Evolutionary conservation across 148 eudicot genomes (phyloP).

Genomic region (Vaccinium myrtillus): DNA sequence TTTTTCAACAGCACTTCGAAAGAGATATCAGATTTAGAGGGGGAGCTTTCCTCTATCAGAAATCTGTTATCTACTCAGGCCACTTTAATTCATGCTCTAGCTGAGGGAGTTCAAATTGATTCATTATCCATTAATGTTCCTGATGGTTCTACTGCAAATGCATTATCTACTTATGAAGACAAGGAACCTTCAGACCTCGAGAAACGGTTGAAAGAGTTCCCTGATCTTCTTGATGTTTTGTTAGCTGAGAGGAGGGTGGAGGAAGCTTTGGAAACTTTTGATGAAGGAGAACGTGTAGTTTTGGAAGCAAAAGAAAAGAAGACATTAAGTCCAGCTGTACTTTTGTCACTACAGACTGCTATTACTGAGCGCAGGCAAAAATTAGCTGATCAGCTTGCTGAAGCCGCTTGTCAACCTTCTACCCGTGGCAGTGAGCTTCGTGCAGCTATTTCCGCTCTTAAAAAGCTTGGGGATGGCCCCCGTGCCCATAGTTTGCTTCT

Average conservation of each 20-base stretch:
- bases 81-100: slow-evolving; percentile 81
- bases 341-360: slow-evolving; percentile 60
- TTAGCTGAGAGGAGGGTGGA: slow-evolving; percentile 95
- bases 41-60: slow-evolving; percentile 94
- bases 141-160: slow-evolving; percentile 47
- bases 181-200: slow-evolving; percentile 74
- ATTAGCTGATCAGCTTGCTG: slow-evolving; percentile 95
- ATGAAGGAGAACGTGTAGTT: slow-evolving; percentile 79
- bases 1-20: slow-evolving; percentile 72
- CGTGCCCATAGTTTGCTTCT: slow-evolving; percentile 92
- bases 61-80: slow-evolving; percentile 95
- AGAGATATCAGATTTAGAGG: slow-evolving; percentile 97
- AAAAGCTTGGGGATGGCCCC: slow-evolving; percentile 94
- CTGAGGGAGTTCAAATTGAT: slow-evolving; percentile 88
- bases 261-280: slow-evolving; percentile 77
- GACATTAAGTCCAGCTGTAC: slow-evolving; percentile 46
- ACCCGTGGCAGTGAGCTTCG: slow-evolving; percentile 95
- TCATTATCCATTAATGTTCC: slow-evolving; percentile 39
- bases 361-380: slow-evolving; percentile 74
- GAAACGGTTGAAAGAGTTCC: slow-evolving; percentile 78
- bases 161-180: slow-evolving; percentile 39
- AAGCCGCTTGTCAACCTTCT: slow-evolving; percentile 94
- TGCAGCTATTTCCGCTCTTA: slow-evolving; percentile 79
- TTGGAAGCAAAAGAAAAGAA: slow-evolving; percentile 77
- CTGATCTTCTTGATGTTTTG: slow-evolving; percentile 89